Evolutionary conservation across 345 rosid genomes (phyloP), one percentile per base, ranked within the genome.

Genomic region (Cardamine chenopodiifolia): DNA sequence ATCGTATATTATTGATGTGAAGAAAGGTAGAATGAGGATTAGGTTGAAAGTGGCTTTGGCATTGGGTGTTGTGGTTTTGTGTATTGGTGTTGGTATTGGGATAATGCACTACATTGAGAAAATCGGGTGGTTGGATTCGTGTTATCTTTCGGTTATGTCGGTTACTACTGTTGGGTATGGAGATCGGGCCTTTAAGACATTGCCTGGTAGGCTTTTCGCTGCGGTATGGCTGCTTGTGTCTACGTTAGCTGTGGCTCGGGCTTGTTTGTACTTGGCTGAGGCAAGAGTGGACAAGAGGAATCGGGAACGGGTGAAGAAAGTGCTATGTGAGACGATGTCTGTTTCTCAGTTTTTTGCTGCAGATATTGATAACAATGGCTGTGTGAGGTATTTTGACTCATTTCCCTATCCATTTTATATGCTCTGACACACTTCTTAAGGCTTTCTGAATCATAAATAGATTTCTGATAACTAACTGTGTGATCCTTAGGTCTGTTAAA

Each of bases 11-110:
- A 76, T 95, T 25, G 97, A 95, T 86, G 87, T 92, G 64, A 92
- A 92, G 83, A 95, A 95, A 69, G 99, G 99, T 31, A 90, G 99
- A 70, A 92, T 92, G 94, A 87, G 99, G 83, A 95, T 95, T 48
- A 85, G 99, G 77, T 85, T 88, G 89, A 95, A 92, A 87, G 99
- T 95, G 47, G 97, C 79, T 9, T 83, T 95, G 75, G 99, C 99
- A 20, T 80, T 95, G 34, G 93, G 90, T 44, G 97, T 90, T 80
- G 96, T 92, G 82, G 92, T 90, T 59, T 79, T 92, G 39, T 95
- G 97, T 40, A 95, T 90, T 58, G 99, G 96, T 53, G 48, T 86
- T 76, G 97, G 99, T 44, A 85, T 76, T 74, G 88, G 79, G 52
- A 88, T 86, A 22, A 87, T 89, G 97, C 99, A 92, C 86, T 90